Evolutionary conservation across 106 monocot species (phyloP).

Genomic region (Vanilla planifolia): DNA sequence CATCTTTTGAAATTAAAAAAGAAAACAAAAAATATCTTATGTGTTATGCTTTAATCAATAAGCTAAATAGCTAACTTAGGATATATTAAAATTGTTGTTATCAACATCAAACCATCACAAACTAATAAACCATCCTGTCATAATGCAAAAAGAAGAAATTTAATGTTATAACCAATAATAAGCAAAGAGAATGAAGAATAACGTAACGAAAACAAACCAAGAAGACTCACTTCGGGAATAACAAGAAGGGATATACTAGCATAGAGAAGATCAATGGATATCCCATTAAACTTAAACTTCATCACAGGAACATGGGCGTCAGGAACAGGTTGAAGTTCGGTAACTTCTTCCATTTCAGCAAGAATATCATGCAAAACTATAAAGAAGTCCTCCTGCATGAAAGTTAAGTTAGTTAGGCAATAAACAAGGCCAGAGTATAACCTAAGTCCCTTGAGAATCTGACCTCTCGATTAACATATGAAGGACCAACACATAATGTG

Average conservation of each 20-base stretch:
- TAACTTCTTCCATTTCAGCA: slow-evolving; percentile 64
- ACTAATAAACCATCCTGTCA: not conserved
- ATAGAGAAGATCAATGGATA: slow-evolving; percentile 98
- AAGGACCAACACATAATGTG: slow-evolving; percentile 93
- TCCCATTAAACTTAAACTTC: slow-evolving; percentile 91
- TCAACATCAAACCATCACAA: not conserved
- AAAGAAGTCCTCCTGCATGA: slow-evolving; percentile 85
- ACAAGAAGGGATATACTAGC: slow-evolving; percentile 86
- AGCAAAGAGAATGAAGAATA: not conserved
- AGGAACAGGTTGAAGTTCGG: slow-evolving; percentile 90
- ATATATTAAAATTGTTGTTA: not conserved
- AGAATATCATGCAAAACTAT: slow-evolving; percentile 84
- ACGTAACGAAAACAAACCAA: not conserved
- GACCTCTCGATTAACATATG: slow-evolving; percentile 98
- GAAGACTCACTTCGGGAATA: slow-evolving; percentile 72
- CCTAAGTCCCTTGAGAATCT: not conserved
- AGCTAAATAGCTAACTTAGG: not conserved
- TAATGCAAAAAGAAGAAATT: not conserved
- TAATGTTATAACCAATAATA: not conserved
- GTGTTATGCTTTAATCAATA: not conserved
- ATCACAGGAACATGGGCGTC: slow-evolving; percentile 99
- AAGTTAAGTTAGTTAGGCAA: slow-evolving; percentile 4
- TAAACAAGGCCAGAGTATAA: not conserved
- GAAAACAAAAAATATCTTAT: not conserved
- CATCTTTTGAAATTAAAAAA: not conserved